These are phyloP conservation scores for Diphasiastrum complanatum DNA, from an alignment of 83 land plant genomes.

Conservation along the genomic window DNA sequence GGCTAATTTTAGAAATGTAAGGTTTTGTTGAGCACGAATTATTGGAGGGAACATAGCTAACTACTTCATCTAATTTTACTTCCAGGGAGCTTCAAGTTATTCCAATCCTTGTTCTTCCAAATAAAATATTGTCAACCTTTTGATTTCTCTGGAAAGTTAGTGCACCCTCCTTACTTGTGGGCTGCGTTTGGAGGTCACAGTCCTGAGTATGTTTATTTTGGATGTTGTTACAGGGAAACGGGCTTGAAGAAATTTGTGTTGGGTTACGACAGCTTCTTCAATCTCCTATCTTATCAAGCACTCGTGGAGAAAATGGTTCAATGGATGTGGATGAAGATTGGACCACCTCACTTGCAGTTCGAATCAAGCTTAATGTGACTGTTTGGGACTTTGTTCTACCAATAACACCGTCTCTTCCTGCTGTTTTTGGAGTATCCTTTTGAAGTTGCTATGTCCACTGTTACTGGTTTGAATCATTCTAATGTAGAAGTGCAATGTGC, in stretches of 20 bases:
- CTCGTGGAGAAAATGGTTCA: constrained; percentile 42
- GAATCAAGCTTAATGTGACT: constrained; percentile 66
- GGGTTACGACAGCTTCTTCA: constrained; percentile 52
- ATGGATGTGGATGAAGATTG: constrained; percentile 90
- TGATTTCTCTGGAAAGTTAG: no score
- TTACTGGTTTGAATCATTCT: no score
- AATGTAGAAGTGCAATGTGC: no score
- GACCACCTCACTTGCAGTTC: constrained; percentile 37
- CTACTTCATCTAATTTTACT: no score
- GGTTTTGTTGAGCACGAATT: no score
- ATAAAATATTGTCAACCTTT: no score
- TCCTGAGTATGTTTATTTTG: constrained; percentile 7
- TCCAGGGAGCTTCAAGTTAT: no score
- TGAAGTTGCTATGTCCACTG: constrained; percentile 14
- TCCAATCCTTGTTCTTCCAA: no score
- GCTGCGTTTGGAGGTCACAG: no score
- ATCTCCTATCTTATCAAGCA: constrained; percentile 45
- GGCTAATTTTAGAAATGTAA: no score
- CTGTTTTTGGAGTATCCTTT: constrained; percentile 94
- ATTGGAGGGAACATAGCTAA: no score
- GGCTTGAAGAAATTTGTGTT: constrained; percentile 43
- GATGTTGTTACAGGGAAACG: constrained; percentile 45
- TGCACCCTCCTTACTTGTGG: no score
- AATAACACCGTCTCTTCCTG: constrained; percentile 86
- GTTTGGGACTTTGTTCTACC: constrained; percentile 92